phyloP scores from a whole-genome alignment of 441 rosid species.

The Erysimum pusillum region DNA sequence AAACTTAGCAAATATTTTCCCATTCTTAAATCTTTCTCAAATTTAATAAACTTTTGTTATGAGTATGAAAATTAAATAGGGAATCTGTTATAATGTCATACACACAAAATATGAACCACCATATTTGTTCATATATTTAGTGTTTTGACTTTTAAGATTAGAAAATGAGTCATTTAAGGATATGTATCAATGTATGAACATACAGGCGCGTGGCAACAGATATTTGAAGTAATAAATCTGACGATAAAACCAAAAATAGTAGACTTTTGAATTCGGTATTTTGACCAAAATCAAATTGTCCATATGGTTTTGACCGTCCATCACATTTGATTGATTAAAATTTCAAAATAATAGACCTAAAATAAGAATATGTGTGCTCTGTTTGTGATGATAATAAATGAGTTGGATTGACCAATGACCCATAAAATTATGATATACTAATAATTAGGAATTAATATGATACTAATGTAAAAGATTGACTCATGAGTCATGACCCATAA shows the following conservation, averaged over 20 bases:
- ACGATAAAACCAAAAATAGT: too few species aligned
- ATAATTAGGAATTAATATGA: too few species aligned
- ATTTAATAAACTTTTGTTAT: neutral
- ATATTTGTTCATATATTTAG: neutral
- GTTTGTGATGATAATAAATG: neutral
- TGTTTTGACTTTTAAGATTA: neutral
- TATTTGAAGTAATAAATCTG: too few species aligned
- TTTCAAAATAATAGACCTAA: too few species aligned
- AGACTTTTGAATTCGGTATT: too few species aligned
- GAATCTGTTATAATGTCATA: neutral
- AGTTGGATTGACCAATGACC: neutral
- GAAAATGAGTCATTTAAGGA: too few species aligned
- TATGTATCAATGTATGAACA: too few species aligned
- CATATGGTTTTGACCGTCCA: neutral
- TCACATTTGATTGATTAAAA: neutral
- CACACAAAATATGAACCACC: neutral
- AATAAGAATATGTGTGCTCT: neutral
- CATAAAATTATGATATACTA: neutral
- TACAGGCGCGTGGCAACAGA: too few species aligned
- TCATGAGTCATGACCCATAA: too few species aligned
- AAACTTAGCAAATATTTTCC: constrained; percentile 9
- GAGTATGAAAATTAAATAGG: neutral
- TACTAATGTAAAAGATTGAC: too few species aligned
- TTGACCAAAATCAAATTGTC: neutral
- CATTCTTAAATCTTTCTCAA: neutral